These are phyloP conservation scores for Bruguiera sexangula DNA, from an alignment of 345 rosid genomes.

Conservation along the genomic window DNA sequence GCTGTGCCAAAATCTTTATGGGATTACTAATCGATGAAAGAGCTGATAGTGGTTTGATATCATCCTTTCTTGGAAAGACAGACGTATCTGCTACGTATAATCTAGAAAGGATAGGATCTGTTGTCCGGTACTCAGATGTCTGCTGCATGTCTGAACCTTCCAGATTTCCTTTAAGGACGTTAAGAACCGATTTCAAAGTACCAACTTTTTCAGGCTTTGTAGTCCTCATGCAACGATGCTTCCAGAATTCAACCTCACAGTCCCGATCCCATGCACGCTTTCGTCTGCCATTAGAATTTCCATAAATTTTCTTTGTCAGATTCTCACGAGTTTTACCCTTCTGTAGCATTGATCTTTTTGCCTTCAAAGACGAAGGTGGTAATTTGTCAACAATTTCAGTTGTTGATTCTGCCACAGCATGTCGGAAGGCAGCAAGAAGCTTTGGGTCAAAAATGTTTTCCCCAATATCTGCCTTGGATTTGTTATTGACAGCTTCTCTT, in stretches of 20 bases:
- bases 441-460: conserved; percentile 74
- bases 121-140: conserved; percentile 42
- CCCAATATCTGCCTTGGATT: conserved; percentile 55
- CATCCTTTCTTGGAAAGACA: conserved; percentile 84
- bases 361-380: conserved; percentile 60
- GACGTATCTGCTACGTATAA: conserved; percentile 95
- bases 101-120: conserved; percentile 81
- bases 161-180: conserved; percentile 56
- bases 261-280: conserved; percentile 92
- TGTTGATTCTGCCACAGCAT: conserved; percentile 70
- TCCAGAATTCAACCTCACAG: conserved; percentile 99
- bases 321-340: conserved; percentile 97
- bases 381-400: conserved; percentile 48
- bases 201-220: conserved; percentile 87
- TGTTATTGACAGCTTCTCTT: conserved; percentile 78
- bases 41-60: conserved; percentile 72
- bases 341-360: conserved; percentile 76
- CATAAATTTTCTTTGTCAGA: conserved; percentile 90
- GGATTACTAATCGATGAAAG: conserved; percentile 34
- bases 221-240: conserved; percentile 75
- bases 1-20: conserved; percentile 30
- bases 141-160: conserved; percentile 35
- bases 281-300: conserved; percentile 75
- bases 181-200: conserved; percentile 86
- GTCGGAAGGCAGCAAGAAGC: conserved; percentile 91